Base-by-base conservation (phyloP, 1,284 basidiomycete species). In the Cronartium quercuum region DNA sequence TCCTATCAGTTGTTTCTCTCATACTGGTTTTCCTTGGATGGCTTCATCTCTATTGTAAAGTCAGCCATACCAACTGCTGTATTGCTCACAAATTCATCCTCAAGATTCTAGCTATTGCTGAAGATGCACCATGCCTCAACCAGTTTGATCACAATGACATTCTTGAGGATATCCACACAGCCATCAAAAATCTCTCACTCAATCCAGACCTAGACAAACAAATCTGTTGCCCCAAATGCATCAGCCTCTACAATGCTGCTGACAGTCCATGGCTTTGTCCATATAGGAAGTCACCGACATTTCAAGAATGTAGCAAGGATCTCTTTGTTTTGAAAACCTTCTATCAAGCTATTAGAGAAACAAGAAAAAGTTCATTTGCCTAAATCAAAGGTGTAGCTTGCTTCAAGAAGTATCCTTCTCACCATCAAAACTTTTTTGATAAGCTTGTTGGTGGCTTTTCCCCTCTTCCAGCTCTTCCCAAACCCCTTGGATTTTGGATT, bases 241-340 rank as follows among this genome's bases (percentile, higher is more conserved):
- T 44, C 42, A 44, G 42, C 42, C 42, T 44, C 9, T 44, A 44
- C 42, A 44, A 44, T 18, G 18, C 18, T 18, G 42, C 42, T 18
- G 42, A 44, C 9, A 18, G 9, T 44, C 42, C 42, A 44, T 44
- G 42, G 42, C 9, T 18, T 44, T 44, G 42, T 18, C 9, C 42
- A 18, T 44, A 44, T 44, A 44, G 42, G 42, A 44, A 44, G 42
- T 9, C 42, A 38, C 51, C 51, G 21, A 68, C 21, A 60, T 51
- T 41, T 68, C 55, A 42, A 21, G 24, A 29, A 29, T 68, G 67
- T 41, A 41, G n/a, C 7, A 37, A 60, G 44, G 40, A 29, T 10
- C 66, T 68, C 24, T 68, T 68, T 40, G 41, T 58, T n/a, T 38
- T 37, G 6, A 66, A 66, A 34, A 55, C 21, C 12, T 21, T 34